These are phyloP conservation scores for Leishmania arabica DNA, from an alignment of 208 protist species.

Conservation along the genomic window DNA sequence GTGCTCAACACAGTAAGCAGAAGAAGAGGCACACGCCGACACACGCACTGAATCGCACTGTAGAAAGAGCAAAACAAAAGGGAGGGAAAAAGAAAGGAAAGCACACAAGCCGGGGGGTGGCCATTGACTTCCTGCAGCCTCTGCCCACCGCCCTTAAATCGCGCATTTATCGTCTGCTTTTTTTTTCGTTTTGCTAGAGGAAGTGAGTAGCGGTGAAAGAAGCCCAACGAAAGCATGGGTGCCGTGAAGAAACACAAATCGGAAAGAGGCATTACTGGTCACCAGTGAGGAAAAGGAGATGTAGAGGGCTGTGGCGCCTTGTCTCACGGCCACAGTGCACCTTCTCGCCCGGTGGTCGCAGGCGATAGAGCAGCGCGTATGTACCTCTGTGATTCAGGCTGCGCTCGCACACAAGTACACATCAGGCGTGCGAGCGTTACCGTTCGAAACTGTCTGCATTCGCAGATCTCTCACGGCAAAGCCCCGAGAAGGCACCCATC, in stretches of 20 bases:
- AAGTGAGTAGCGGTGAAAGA: neutral
- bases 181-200: neutral
- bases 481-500: neutral
- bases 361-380: neutral
- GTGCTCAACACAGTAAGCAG: neutral
- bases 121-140: neutral
- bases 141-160: neutral
- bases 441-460: neutral
- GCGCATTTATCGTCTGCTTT: neutral
- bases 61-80: neutral
- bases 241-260: neutral
- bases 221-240: neutral
- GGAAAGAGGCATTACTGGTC: neutral
- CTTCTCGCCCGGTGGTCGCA: neutral
- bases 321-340: neutral
- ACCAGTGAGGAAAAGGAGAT: neutral
- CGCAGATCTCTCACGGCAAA: neutral
- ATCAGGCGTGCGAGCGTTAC: neutral
- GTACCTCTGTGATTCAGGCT: neutral
- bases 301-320: neutral
- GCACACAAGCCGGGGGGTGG: neutral
- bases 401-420: neutral
- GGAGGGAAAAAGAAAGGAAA: slow-evolving; percentile 4
- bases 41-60: neutral
- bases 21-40: neutral